Conservation (phyloP, 2,329 filamentous ascomycete genomes). For the Microdochium nivale region DNA sequence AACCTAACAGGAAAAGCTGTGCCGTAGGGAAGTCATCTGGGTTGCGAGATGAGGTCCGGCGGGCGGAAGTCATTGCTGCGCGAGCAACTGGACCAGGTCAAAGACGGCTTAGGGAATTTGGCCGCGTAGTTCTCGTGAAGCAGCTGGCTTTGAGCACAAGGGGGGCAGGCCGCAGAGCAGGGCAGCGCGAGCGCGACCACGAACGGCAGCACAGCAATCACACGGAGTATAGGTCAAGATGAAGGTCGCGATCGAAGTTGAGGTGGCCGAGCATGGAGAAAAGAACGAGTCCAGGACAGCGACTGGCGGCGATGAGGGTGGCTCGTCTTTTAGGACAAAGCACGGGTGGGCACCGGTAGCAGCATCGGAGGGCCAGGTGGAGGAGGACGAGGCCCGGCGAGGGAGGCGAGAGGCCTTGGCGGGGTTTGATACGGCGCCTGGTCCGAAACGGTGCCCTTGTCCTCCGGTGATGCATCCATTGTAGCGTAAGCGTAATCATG, state of each 20-base stretch:
- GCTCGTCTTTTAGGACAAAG: neutral
- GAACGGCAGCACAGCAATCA: neutral
- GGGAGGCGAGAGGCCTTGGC: neutral
- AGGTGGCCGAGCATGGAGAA: neutral
- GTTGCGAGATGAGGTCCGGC: conserved; percentile 44
- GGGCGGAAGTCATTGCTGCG: conserved; percentile 43
- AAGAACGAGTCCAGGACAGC: neutral
- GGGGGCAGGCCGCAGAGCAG: neutral
- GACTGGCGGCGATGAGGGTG: neutral
- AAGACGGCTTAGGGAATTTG: neutral
- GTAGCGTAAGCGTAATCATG: too few species aligned
- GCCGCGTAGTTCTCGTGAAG: too few species aligned
- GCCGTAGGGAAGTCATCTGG: conserved; percentile 69
- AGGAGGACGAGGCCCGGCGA: neutral
- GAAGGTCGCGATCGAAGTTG: neutral
- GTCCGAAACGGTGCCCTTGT: neutral
- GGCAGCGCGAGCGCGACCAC: neutral
- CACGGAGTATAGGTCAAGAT: neutral
- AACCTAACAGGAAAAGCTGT: conserved; percentile 81
- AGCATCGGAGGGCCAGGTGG: neutral
- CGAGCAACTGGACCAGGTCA: conserved; percentile 2
- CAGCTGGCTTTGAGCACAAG: neutral
- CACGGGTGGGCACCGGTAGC: neutral
- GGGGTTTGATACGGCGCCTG: neutral
- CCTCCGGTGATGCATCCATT: neutral